These are phyloP conservation scores for Boletus subparvulus DNA, from an alignment of 768 basidiomycete species.

Conservation along the genomic window DNA sequence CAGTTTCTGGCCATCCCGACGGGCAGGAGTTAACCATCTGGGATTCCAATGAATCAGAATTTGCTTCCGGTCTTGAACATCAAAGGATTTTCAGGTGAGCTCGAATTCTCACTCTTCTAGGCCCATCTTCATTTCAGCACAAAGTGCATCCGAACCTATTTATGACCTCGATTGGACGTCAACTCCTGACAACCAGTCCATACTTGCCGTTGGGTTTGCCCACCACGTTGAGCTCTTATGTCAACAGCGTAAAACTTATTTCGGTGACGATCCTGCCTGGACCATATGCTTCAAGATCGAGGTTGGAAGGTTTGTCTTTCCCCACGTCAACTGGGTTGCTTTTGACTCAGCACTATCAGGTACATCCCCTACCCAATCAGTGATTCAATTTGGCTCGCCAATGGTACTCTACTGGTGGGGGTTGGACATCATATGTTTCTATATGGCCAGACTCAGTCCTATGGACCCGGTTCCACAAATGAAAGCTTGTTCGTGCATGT, in stretches of 20 bases:
- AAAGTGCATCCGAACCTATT: slow-evolving; percentile 51
- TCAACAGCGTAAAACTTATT: slow-evolving; percentile 91
- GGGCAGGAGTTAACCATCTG: slow-evolving; percentile 89
- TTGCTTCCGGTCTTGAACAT: slow-evolving; percentile 86
- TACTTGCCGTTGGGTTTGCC: slow-evolving; percentile 84
- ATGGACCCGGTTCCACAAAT: slow-evolving; percentile 21
- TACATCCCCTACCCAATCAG: slow-evolving; percentile 76
- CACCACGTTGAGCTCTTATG: slow-evolving; percentile 84
- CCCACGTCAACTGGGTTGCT: background rate
- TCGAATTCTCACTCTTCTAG: background rate
- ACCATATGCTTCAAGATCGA: slow-evolving; percentile 67
- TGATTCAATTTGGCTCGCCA: slow-evolving; percentile 89
- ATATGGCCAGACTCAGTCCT: slow-evolving; percentile 52
- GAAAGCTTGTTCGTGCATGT: slow-evolving; percentile 79
- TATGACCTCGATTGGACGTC: slow-evolving; percentile 92
- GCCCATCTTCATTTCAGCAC: background rate
- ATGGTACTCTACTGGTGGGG: slow-evolving; percentile 79
- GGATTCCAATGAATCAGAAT: slow-evolving; percentile 94
- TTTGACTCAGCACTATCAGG: slow-evolving; percentile 37
- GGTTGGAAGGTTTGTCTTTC: slow-evolving; percentile 56
- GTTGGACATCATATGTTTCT: slow-evolving; percentile 83
- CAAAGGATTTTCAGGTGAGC: slow-evolving; percentile 58
- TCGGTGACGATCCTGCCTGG: slow-evolving; percentile 81
- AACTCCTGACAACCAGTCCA: slow-evolving; percentile 85
- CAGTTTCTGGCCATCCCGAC: slow-evolving; percentile 59